Evolutionary conservation across 495 filamentous ascomycete species (phyloP), one percentile per base, ranked within the genome.

Genomic region (Neurospora sp.): DNA sequence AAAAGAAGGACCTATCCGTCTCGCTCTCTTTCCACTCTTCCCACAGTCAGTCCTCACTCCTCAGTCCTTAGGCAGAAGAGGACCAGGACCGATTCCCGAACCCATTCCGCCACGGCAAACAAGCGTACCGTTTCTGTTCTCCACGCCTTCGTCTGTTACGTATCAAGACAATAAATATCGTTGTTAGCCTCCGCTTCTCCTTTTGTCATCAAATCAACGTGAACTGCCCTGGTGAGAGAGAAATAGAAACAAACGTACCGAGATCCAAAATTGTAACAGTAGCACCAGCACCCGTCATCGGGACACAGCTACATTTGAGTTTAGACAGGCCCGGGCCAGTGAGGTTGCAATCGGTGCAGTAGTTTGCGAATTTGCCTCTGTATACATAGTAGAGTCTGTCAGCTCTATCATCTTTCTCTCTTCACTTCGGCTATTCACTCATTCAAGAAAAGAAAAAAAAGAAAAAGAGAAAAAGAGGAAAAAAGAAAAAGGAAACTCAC

Each of bases 121-220:
- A 54, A 79, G 71, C 8, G 69, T 77, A 71, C 78, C 77, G n/a
- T 75, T 76, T 4, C 73, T 40, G 72, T 79, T 79, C 5, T 23
- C n/a, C 48, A 79, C 73, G 39, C 78, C 76, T 7, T 74, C 75
- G 18, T 79, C 78, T 79, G n/a, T 23, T n/a, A 44, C 12, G 48
- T 16, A 71, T 12, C 20, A 54, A 46, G n/a, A 54, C n/a, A 23
- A 14, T 18, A 62, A 23, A 14, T 18, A 62, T 35, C 10, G 6
- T 35, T 5, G 27, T 62, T 16, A 62, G 54, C 27, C 14, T 4
- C 14, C 4, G 12, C 11, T 27, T 16, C 23, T 31, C 0, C 4
- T 4, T 31, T 59, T 7, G 0, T 7, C 0, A n/a, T 20, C 18
- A 14, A 16, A 71, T 46, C 48, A 72, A 38, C 5, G 39, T 20